Conservation (phyloP, 208 protist genomes). For the Balamuthia mandrillaris region DNA sequence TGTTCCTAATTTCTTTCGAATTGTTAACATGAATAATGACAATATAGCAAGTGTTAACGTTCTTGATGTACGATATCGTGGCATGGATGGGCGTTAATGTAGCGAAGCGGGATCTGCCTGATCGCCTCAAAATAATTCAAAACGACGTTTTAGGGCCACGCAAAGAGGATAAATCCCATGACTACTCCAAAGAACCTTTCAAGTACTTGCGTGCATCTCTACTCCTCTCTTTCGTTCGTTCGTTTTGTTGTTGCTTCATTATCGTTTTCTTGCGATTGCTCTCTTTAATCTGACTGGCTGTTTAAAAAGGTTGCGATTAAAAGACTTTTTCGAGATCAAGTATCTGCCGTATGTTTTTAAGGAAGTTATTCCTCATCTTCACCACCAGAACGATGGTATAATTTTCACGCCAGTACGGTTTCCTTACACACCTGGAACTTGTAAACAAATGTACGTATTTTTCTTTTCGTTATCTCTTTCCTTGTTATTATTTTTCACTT, state of each 20-base stretch:
- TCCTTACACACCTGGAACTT: conserved; percentile 43
- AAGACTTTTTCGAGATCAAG: conserved; percentile 12
- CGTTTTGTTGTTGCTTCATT: neutral
- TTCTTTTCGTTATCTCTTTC: neutral
- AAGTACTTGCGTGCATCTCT: neutral
- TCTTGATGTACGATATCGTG: conserved; percentile 32
- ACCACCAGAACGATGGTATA: conserved; percentile 55
- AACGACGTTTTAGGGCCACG: conserved; percentile 32
- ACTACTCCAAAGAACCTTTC: conserved; percentile 19
- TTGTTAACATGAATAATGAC: no score
- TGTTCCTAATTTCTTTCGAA: no score
- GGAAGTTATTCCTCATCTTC: conserved; percentile 24
- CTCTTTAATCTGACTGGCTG: neutral
- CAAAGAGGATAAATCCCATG: neutral
- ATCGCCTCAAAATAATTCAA: conserved; percentile 11
- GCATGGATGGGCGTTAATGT: neutral
- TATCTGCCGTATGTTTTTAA: conserved; percentile 8
- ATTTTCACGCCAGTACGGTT: conserved; percentile 48
- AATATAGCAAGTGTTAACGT: neutral
- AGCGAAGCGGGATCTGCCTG: neutral
- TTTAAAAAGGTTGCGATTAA: neutral
- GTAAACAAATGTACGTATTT: neutral
- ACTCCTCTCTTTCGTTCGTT: neutral
- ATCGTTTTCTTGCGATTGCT: neutral
- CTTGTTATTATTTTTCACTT: neutral